Evolutionary conservation across 768 basidiomycete species (phyloP).

Genomic region (Tephrocybe sp.): DNA sequence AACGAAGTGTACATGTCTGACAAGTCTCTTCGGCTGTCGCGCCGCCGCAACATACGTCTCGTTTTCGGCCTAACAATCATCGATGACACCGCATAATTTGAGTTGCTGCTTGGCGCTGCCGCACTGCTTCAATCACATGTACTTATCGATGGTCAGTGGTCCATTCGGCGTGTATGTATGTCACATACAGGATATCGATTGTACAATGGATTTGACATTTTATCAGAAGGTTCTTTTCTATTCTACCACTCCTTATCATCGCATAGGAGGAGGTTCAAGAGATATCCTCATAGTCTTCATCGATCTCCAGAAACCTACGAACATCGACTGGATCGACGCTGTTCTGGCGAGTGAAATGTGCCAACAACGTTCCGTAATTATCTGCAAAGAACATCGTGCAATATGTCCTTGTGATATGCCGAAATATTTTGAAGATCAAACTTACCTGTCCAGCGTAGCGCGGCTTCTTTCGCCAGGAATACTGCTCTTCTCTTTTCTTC

Average conservation of each 20-base stretch:
- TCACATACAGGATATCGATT: neutral
- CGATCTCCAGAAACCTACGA: constrained; percentile 61
- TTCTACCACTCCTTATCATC: too few species aligned
- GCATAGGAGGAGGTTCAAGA: constrained; percentile 26
- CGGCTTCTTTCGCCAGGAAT: constrained; percentile 78
- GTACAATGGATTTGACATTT: neutral
- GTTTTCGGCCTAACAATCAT: too few species aligned
- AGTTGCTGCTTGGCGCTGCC: too few species aligned
- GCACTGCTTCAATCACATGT: too few species aligned
- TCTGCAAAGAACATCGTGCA: constrained; percentile 36
- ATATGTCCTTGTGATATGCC: neutral
- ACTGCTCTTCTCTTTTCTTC: constrained; percentile 74
- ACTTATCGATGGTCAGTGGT: too few species aligned
- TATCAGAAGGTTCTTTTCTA: too few species aligned
- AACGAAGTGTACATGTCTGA: too few species aligned
- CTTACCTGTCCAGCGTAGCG: constrained; percentile 87
- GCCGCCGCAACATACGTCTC: too few species aligned
- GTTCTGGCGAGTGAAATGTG: constrained; percentile 63
- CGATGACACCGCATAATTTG: too few species aligned
- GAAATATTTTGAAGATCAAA: constrained; percentile 1
- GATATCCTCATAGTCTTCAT: constrained; percentile 78
- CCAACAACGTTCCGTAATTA: constrained; percentile 65
- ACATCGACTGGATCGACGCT: constrained; percentile 59
- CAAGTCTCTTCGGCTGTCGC: too few species aligned
- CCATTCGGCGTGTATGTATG: neutral